Evolutionary conservation across 2,329 filamentous ascomycete genomes (phyloP), one percentile per base, ranked within the genome.

Genomic region (Didymosphaeria variabile): DNA sequence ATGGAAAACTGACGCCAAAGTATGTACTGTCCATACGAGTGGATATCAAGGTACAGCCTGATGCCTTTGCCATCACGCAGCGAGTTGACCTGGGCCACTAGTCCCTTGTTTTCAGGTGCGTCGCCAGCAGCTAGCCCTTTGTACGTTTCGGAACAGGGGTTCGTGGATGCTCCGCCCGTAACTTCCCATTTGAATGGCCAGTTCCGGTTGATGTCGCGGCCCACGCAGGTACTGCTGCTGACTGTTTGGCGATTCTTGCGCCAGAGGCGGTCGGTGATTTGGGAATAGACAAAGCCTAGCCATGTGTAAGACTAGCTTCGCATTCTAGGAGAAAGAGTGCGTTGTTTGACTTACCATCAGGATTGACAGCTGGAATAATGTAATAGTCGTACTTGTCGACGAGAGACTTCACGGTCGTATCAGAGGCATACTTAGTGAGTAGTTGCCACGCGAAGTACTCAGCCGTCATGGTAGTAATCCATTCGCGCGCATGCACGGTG

Each of bases 1-100:
- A 2, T 21, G 23, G 15, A 6, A 13, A 5, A 58, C 69, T 64
- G 65, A 72, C 66, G 68, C 68, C 68, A 71, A 8, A 73, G 67
- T 13, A 73, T 70, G 57, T 71, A 69, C 53, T 71, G 67, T 32
- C 65, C 65, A 72, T 88, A 90, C 0, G 85, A 84, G 77, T 90
- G 88, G 70, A 85, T 85, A 75, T 91, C 88, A 40, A 90, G 84
- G 71, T 85, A 91, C 1, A 89, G 80, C 63, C 85, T 83, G 51
- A 90, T 80, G 2, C 86, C 85, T 49, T 82, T 79, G 1, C 72
- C 69, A 5, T 72, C 72, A 7, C 78, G 77, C 26, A 88, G 72
- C 19, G 62, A 44, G 47, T 73, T 67, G 23, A 76, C 67, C 49
- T 84, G 82, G 1, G 79, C 74, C 3, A 79, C 78, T 7, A 90